Evolutionary conservation across 345 rosid genomes (phyloP).

Genomic region (Dimocarpus longan): DNA sequence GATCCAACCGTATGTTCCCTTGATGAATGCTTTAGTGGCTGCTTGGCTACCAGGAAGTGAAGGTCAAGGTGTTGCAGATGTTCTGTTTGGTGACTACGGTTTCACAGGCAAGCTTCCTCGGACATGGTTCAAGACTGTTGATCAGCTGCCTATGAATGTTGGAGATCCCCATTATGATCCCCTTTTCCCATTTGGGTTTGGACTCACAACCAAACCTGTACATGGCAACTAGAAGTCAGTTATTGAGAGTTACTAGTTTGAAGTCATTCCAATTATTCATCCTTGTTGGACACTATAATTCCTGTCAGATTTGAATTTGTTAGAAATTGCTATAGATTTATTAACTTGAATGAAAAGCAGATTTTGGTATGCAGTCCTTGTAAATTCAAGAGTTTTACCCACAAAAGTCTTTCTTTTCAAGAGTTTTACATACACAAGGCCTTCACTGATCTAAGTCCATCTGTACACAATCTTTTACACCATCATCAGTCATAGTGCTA

Average conservation of each 20-base stretch:
- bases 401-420: not conserved
- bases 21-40: constrained; percentile 44
- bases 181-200: constrained; percentile 64
- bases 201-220: constrained; percentile 40
- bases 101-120: constrained; percentile 53
- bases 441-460: not conserved
- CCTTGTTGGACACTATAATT: not conserved
- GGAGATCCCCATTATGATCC: constrained; percentile 66
- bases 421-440: not conserved
- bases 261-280: not conserved
- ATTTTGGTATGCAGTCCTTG: not conserved
- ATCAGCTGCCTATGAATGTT: constrained; percentile 68
- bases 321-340: not conserved
- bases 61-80: constrained; percentile 59
- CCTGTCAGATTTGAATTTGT: not conserved
- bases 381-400: too few relatives aligned
- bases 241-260: not conserved
- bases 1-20: constrained; percentile 34
- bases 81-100: constrained; percentile 50
- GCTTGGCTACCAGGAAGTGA: constrained; percentile 66
- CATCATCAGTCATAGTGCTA: too few relatives aligned
- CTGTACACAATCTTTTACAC: too few relatives aligned
- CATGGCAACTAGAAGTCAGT: too few relatives aligned
- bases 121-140: constrained; percentile 66
- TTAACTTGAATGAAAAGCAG: not conserved